A percentile compares a stretch with the other conserved stretches of the same genome.
These are phyloP conservation scores for Ascoidea asiatica DNA, from an alignment of 805 yeast species.

Conservation along the genomic window DNA sequence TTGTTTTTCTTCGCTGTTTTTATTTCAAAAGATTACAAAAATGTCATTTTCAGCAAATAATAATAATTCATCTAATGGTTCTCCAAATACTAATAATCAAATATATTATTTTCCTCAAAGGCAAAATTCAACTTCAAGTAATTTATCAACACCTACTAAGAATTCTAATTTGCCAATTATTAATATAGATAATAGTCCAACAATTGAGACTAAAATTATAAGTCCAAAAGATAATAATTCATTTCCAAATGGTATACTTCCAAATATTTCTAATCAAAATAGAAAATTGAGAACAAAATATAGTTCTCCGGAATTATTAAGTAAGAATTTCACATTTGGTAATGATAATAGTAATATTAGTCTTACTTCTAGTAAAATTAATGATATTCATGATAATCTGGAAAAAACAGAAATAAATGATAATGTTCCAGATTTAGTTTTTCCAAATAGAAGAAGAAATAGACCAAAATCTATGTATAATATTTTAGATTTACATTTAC, in stretches of 20 bases:
- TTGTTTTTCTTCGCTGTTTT: too few relatives aligned
- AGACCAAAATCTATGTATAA: conserved; percentile 10
- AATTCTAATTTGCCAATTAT: neutral
- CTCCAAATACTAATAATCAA: too few relatives aligned
- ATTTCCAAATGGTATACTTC: neutral
- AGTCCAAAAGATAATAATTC: too few relatives aligned
- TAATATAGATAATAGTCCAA: too few relatives aligned
- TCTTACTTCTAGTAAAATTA: neutral
- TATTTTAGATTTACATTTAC: conserved; percentile 11
- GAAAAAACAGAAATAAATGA: neutral
- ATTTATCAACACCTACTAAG: neutral
- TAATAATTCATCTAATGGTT: too few relatives aligned
- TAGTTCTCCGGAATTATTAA: neutral
- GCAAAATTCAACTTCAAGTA: neutral
- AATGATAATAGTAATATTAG: too few relatives aligned
- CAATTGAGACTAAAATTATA: too few relatives aligned
- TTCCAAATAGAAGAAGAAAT: conserved; percentile 4
- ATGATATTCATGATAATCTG: neutral
- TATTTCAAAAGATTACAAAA: too few relatives aligned
- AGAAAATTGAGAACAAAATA: neutral
- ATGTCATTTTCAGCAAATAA: too few relatives aligned
- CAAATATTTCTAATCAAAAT: neutral
- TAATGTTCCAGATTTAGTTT: too few relatives aligned
- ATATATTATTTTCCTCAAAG: too few relatives aligned
- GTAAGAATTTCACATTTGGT: too few relatives aligned